Base-by-base conservation (phyloP, 257 asterid genomes). In the Lycium barbarum region DNA sequence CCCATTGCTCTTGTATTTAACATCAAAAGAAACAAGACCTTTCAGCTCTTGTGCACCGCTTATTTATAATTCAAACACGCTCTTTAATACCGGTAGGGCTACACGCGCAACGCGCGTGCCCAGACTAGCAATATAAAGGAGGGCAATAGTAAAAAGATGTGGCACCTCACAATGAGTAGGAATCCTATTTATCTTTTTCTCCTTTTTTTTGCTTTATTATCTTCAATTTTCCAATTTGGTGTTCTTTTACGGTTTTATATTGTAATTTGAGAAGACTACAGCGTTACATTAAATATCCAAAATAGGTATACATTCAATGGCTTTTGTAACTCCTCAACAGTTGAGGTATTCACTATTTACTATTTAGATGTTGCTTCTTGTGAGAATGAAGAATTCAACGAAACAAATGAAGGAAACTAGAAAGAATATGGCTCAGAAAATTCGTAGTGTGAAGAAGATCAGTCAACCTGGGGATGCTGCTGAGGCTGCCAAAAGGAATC, bases 31-130 rank as follows among this genome's bases (percentile, higher is more conserved):
- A n/a, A n/a, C n/a, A n/a, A n/a, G n/a, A n/a, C n/a, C n/a, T n/a
- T n/a, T n/a, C n/a, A n/a, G n/a, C n/a, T n/a, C n/a, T n/a, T n/a
- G n/a, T n/a, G n/a, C 54, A 70, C 9, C 79, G 40, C 79, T 70
- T 40, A 38, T 40, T 70, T 70, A 38, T 70, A 70, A 70, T 2
- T 5, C 79, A 70, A 17, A 70, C 54, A 70, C 33, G 1, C 54
- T 70, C 38, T 70, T 70, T 72, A 40, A 47, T 76, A 85, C 51
- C 47, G 15, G 61, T 7, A 78, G 72, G 82, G 68, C 36, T 43
- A 43, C 36, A 72, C 18, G 9, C 2, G 53, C 18, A 2, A 4
- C 7, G 63, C 0, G 63, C 22, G 54, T 38, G 54, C 33, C 51
- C 7, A 36, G 76, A 70, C 79, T 63, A 61, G 67, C 20, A 9